Conservation (phyloP, 2,329 filamentous ascomycete genomes). For the Aspergillus uvarum region DNA sequence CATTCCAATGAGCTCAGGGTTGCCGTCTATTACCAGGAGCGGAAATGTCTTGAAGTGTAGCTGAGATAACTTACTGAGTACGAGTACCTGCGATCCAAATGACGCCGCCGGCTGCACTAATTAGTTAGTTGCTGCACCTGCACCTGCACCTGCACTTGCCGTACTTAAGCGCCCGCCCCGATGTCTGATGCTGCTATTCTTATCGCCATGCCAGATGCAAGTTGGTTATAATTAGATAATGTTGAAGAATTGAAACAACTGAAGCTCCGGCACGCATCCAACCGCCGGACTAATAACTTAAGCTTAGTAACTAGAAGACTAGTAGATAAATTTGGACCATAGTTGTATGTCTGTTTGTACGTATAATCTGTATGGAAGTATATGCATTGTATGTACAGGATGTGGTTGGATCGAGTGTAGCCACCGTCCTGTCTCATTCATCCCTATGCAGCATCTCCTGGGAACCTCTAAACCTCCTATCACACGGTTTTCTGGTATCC, state of each 20-base stretch:
- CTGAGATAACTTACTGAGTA: too few relatives aligned
- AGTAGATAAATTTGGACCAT: too few relatives aligned
- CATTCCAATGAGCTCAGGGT: slow-evolving; percentile 1
- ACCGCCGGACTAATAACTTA: background rate
- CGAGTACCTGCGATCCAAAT: too few relatives aligned
- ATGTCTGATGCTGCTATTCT: slow-evolving; percentile 4
- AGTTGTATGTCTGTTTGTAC: too few relatives aligned
- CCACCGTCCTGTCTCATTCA: background rate
- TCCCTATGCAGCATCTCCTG: background rate
- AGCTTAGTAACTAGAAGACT: too few relatives aligned
- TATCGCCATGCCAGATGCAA: background rate
- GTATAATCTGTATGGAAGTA: too few relatives aligned
- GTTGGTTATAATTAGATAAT: background rate
- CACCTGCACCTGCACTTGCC: background rate
- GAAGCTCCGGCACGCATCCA: background rate
- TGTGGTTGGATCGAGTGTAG: too few relatives aligned
- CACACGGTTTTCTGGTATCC: slow-evolving; percentile 4
- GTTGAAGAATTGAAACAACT: too few relatives aligned
- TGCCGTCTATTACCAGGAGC: background rate
- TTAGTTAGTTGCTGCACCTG: background rate
- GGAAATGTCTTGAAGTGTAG: background rate
- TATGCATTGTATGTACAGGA: background rate
- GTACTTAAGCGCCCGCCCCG: slow-evolving; percentile 6
- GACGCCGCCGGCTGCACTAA: background rate
- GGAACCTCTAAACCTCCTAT: background rate